phyloP scores from a whole-genome alignment of 1,284 basidiomycete genomes.

The Boletus mariae region DNA sequence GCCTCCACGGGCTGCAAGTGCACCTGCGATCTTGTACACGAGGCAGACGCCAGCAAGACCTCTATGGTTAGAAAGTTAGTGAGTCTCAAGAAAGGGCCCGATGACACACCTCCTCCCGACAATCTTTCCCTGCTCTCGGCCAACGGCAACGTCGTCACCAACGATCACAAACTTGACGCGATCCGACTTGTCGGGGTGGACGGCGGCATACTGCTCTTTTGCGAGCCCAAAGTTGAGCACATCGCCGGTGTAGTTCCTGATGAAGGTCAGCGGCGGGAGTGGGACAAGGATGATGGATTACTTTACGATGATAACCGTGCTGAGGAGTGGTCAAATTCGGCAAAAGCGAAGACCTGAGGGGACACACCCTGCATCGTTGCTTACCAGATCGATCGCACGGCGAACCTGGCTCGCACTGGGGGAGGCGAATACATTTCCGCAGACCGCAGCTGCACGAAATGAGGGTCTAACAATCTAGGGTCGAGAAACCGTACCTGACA shows the following conservation, averaged over 20 bases:
- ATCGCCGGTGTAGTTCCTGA: constrained; percentile 81
- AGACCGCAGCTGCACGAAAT: constrained; percentile 64
- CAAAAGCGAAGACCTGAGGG: background rate
- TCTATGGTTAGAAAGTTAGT: constrained; percentile 35
- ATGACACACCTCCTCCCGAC: constrained; percentile 70
- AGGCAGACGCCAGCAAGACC: constrained; percentile 88
- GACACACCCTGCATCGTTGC: constrained; percentile 72
- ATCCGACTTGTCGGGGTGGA: constrained; percentile 63
- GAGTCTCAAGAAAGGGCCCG: constrained; percentile 4
- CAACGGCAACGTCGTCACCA: constrained; percentile 90
- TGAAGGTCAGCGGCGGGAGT: constrained; percentile 7
- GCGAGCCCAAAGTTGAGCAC: constrained; percentile 92
- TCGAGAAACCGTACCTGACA: constrained; percentile 51
- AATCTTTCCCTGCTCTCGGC: constrained; percentile 72
- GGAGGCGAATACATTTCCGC: constrained; percentile 85
- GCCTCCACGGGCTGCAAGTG: constrained; percentile 70
- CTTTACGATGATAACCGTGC: constrained; percentile 85
- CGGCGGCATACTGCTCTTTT: constrained; percentile 78
- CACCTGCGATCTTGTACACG: constrained; percentile 91
- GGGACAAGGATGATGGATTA: constrained; percentile 31
- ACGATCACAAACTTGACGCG: constrained; percentile 81
- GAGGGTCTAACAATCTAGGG: background rate
- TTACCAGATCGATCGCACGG: constrained; percentile 74
- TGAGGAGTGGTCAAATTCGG: constrained; percentile 29
- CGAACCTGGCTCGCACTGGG: constrained; percentile 83